These are phyloP conservation scores for Antarctomyces pellizariae DNA, from an alignment of 495 filamentous ascomycete genomes.

Conservation along the genomic window DNA sequence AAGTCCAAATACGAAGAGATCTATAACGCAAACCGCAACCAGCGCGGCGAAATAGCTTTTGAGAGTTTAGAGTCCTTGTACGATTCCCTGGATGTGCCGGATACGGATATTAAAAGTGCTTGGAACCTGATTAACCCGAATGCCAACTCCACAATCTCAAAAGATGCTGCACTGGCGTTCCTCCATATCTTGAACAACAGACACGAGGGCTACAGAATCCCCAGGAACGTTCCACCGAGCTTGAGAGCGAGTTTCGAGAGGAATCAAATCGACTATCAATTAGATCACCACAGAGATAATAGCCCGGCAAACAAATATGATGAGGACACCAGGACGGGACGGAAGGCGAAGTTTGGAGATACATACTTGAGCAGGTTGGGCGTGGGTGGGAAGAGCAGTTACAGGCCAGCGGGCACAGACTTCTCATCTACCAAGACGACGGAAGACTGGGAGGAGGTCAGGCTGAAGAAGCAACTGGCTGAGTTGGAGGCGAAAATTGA, in stretches of 20 bases:
- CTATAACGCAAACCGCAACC: conserved; percentile 69
- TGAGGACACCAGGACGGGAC: conserved; percentile 52
- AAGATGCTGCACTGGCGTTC: conserved; percentile 84
- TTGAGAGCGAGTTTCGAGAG: conserved; percentile 79
- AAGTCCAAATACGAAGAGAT: conserved; percentile 89
- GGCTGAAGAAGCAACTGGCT: conserved; percentile 69
- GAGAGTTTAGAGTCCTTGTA: conserved; percentile 62
- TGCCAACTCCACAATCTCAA: conserved; percentile 55
- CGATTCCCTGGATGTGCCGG: conserved; percentile 77
- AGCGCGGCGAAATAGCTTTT: conserved; percentile 70
- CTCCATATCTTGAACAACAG: conserved; percentile 87
- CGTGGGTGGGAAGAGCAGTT: conserved; percentile 49
- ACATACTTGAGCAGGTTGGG: conserved; percentile 83
- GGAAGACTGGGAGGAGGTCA: conserved; percentile 87
- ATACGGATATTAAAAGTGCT: conserved; percentile 77
- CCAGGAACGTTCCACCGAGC: conserved; percentile 74
- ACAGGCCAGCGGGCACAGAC: conserved; percentile 52
- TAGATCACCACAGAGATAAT: conserved; percentile 43
- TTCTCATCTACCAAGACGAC: conserved; percentile 44
- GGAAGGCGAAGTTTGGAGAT: conserved; percentile 91
- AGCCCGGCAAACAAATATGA: conserved; percentile 37
- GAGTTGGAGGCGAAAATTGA: conserved; percentile 72
- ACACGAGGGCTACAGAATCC: conserved; percentile 87
- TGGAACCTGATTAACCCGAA: conserved; percentile 96
- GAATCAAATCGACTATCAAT: conserved; percentile 83